Conservation (phyloP, 441 rosid genomes). For the Adansonia grandidieri region DNA sequence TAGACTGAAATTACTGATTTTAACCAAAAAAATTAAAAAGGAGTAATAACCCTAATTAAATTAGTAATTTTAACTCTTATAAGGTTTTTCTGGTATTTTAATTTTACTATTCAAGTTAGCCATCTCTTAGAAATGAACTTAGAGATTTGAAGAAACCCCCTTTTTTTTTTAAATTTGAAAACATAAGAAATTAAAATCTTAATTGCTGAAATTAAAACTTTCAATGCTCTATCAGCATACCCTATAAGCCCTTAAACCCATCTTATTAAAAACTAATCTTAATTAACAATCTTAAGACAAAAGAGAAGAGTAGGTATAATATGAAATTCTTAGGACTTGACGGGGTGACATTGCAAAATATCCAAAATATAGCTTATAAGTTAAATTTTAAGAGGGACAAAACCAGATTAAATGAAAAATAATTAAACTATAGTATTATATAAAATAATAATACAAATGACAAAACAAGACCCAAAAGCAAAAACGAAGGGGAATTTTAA, state of each 20-base stretch:
- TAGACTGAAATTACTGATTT: background rate
- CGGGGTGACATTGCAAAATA: background rate
- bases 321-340: constrained; percentile 13
- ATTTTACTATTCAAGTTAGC: background rate
- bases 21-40: background rate
- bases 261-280: background rate
- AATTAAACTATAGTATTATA: too few relatives aligned
- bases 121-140: background rate
- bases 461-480: background rate
- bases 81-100: background rate
- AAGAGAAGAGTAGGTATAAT: background rate
- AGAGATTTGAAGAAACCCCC: background rate
- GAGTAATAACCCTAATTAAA: background rate
- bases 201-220: too few relatives aligned
- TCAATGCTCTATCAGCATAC: too few relatives aligned
- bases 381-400: background rate
- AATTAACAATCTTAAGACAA: background rate
- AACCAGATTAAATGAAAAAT: background rate
- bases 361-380: background rate
- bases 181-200: too few relatives aligned
- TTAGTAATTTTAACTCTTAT: background rate
- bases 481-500: background rate
- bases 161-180: too few relatives aligned
- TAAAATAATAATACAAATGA: too few relatives aligned
- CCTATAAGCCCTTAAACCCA: background rate